Base-by-base conservation (phyloP, 345 rosid genomes). In the Xanthoceras sorbifolium region DNA sequence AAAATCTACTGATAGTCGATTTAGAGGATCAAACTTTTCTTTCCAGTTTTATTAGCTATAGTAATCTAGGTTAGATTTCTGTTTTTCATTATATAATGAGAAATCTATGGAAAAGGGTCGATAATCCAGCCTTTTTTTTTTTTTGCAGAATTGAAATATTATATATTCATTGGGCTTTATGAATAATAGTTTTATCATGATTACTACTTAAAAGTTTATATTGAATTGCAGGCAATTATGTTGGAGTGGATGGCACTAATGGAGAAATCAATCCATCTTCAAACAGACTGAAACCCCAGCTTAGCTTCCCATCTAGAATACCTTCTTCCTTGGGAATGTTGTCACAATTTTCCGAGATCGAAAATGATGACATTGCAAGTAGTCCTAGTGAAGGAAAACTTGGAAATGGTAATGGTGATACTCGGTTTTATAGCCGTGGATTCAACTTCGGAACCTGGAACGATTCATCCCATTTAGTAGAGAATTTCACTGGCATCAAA, bases 251-350 rank as follows among this genome's bases (percentile, higher is more conserved):
- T 70, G 87, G 86, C 61, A 81, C 80, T 10, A 79, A 76, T 64
- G 86, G 83, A 74, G 97, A 90, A 74, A 64, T 77, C 70, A 90
- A 81, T 84, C 87, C 89, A 60, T 73, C 87, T 23, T 66, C 86
- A 11, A 86, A 81, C 55, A 83, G 86, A 79, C 80, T 88, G 88
- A 87, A 84, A 82, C 86, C 82, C 48, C 97, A 86, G 77, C 67
- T 84, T 20, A 88, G 86, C 85, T 85, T 90, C 82, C 78, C 93
- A 52, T 84, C 96, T 23, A 77, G 90, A 23, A 79, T 77, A 71
- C 86, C 94, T 83, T 86, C 94, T 82, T 92, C 98, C 57, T 61
- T 89, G 68, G 89, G 93, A 66, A 80, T 91, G 87, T 82, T 92
- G 71, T 83, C 97, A 1, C 94, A 83, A 82, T 87, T 93, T 48